phyloP scores from a whole-genome alignment of 768 basidiomycete species.

The Panaeolus papilionaceus region DNA sequence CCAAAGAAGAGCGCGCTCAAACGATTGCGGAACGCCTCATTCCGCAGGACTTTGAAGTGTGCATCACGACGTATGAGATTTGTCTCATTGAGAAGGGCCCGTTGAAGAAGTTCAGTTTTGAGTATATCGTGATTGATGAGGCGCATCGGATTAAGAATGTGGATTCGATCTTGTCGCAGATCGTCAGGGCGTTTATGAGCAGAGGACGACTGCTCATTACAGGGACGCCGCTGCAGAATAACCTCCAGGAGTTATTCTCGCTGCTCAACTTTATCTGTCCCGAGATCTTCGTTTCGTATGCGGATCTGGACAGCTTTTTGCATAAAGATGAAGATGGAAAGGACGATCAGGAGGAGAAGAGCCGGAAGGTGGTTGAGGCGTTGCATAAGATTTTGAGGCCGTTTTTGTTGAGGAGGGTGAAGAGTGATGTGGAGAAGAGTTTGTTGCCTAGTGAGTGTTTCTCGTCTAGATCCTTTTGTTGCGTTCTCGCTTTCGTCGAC shows the following conservation, averaged over 20 bases:
- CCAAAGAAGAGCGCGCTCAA: conserved; percentile 87
- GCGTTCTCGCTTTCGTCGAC: too few species aligned
- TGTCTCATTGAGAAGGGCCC: conserved; percentile 94
- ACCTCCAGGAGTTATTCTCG: conserved; percentile 93
- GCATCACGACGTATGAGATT: conserved; percentile 97
- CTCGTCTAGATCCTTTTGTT: too few species aligned
- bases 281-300: conserved; percentile 91
- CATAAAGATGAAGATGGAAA: conserved; percentile 80
- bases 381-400: conserved; percentile 96
- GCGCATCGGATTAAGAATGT: conserved; percentile 99
- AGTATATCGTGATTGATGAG: conserved; percentile 98
- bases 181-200: conserved; percentile 89
- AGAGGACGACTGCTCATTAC: conserved; percentile 94
- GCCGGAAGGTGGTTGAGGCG: conserved; percentile 94
- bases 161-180: conserved; percentile 93
- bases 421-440: conserved; percentile 96
- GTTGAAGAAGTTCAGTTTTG: conserved; percentile 94
- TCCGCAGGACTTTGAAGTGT: conserved; percentile 89
- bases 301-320: conserved; percentile 92
- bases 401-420: conserved; percentile 93
- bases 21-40: conserved; percentile 82
- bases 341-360: conserved; percentile 80
- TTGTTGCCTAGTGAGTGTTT: conserved; percentile 80
- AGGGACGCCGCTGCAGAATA: conserved; percentile 97
- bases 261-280: conserved; percentile 96